Evolutionary conservation across 2,329 filamentous ascomycete genomes (phyloP).

Genomic region (Trichophyton benhamiae): DNA sequence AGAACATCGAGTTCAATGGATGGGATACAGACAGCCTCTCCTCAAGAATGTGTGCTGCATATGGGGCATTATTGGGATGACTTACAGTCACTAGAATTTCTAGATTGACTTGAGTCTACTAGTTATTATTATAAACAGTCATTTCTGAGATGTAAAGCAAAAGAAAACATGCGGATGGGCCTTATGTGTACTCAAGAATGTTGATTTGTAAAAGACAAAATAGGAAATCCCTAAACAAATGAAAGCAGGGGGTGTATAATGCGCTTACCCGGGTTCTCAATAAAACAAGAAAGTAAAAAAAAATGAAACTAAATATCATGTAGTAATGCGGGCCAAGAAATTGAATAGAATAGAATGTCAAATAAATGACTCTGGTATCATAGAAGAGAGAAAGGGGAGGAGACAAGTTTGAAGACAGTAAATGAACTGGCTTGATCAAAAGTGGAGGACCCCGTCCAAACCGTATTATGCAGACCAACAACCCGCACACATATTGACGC

Average conservation of each 20-base stretch:
- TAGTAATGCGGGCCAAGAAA: not conserved
- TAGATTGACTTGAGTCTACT: not conserved
- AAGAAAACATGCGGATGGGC: not conserved
- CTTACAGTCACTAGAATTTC: too few relatives aligned
- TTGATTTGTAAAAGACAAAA: not conserved
- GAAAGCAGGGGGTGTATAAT: not conserved
- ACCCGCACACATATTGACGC: not conserved
- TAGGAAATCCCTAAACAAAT: not conserved
- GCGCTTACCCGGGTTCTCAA: not conserved
- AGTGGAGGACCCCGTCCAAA: not conserved
- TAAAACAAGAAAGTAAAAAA: not conserved
- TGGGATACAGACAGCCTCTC: slow-evolving; percentile 17
- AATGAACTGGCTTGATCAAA: not conserved
- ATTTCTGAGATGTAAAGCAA: not conserved
- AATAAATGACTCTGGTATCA: slow-evolving; percentile 7
- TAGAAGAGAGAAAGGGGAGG: slow-evolving; percentile 7
- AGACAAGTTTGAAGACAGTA: not conserved
- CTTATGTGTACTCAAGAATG: not conserved
- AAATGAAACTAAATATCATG: not conserved
- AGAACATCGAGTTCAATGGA: slow-evolving; percentile 7
- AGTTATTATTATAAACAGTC: not conserved
- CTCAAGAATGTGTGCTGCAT: slow-evolving; percentile 17
- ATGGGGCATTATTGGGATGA: not conserved
- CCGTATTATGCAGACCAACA: slow-evolving; percentile 1
- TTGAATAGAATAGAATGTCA: not conserved